These are phyloP conservation scores for Hericium erinaceus DNA, from an alignment of 768 basidiomycete genomes.

Conservation along the genomic window DNA sequence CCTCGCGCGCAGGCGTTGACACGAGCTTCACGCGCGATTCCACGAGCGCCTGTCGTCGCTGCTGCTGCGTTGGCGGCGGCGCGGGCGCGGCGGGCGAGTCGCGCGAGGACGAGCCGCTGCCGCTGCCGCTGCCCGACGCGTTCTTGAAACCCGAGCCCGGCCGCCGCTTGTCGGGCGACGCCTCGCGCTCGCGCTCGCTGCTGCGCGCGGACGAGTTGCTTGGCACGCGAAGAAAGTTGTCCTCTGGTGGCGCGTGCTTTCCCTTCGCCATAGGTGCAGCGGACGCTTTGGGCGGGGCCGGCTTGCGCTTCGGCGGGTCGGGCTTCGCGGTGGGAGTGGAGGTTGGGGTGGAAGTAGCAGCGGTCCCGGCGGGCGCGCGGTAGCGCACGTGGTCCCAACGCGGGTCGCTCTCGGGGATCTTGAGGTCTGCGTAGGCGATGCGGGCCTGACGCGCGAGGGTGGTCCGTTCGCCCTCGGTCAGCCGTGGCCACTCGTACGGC, in stretches of 20 bases:
- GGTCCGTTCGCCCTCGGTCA: constrained; percentile 38
- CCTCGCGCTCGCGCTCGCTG: constrained; percentile 16
- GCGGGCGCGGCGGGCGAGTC: constrained; percentile 17
- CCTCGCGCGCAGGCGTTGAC: constrained; percentile 3
- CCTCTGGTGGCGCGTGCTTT: constrained; percentile 3
- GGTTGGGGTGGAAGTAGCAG: neutral
- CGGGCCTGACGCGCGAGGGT: constrained; percentile 46
- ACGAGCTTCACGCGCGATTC: constrained; percentile 1
- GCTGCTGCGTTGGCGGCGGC: constrained; percentile 12
- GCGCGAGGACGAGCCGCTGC: constrained; percentile 18
- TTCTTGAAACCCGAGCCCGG: constrained; percentile 42
- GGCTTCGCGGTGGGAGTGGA: neutral
- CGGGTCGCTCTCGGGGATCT: constrained; percentile 50
- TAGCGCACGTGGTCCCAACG: constrained; percentile 47
- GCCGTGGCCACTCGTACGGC: constrained; percentile 50
- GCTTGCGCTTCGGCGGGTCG: neutral
- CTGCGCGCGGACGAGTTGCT: constrained; percentile 1
- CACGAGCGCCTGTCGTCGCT: constrained; percentile 12
- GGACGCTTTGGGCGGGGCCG: constrained; percentile 6
- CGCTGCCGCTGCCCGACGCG: too few species aligned
- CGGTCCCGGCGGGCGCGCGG: neutral
- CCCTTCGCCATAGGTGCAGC: neutral
- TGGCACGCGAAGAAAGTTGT: neutral
- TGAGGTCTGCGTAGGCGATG: constrained; percentile 35
- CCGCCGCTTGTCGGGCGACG: constrained; percentile 17